Conservation (phyloP, 805 yeast species). For the Sugiyamaella qingdaonensis region DNA sequence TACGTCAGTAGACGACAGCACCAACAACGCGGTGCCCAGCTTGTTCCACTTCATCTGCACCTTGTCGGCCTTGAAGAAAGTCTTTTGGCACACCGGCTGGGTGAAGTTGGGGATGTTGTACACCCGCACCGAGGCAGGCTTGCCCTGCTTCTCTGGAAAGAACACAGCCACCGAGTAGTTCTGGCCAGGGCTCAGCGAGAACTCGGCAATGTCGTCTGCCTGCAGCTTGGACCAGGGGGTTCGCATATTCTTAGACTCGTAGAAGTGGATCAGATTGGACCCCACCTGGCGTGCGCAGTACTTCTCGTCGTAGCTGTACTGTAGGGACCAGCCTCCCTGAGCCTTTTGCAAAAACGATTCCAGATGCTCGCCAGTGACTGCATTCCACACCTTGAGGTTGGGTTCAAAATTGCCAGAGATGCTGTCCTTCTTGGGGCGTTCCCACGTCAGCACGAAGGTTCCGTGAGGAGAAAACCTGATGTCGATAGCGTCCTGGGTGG, state of each 20-base stretch:
- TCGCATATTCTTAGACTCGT: slow-evolving; percentile 41
- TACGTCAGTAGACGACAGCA: slow-evolving; percentile 92
- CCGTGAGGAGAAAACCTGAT: slow-evolving; percentile 88
- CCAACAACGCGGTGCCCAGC: slow-evolving; percentile 89
- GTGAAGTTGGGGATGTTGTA: slow-evolving; percentile 72
- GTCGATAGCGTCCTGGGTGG: slow-evolving; percentile 68
- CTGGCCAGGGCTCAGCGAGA: slow-evolving; percentile 78
- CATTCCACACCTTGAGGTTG: slow-evolving; percentile 74
- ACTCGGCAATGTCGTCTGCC: slow-evolving; percentile 49
- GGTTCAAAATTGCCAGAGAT: slow-evolving; percentile 71
- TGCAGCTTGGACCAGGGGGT: slow-evolving; percentile 56
- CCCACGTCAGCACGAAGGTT: slow-evolving; percentile 79
- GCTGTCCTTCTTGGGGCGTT: slow-evolving; percentile 68
- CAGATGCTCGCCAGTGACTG: slow-evolving; percentile 45
- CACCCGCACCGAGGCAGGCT: slow-evolving; percentile 84
- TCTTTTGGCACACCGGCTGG: slow-evolving; percentile 78
- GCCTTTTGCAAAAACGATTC: slow-evolving; percentile 70
- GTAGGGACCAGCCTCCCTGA: slow-evolving; percentile 89
- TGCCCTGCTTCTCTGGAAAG: slow-evolving; percentile 79
- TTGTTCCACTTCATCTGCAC: slow-evolving; percentile 92
- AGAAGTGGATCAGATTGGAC: slow-evolving; percentile 62
- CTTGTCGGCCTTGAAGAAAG: slow-evolving; percentile 92
- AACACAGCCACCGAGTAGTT: slow-evolving; percentile 89
- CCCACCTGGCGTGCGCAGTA: slow-evolving; percentile 57
- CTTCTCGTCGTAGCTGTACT: slow-evolving; percentile 77